Conservation (phyloP, 2,329 filamentous ascomycete species). For the Cladosporium velox region DNA sequence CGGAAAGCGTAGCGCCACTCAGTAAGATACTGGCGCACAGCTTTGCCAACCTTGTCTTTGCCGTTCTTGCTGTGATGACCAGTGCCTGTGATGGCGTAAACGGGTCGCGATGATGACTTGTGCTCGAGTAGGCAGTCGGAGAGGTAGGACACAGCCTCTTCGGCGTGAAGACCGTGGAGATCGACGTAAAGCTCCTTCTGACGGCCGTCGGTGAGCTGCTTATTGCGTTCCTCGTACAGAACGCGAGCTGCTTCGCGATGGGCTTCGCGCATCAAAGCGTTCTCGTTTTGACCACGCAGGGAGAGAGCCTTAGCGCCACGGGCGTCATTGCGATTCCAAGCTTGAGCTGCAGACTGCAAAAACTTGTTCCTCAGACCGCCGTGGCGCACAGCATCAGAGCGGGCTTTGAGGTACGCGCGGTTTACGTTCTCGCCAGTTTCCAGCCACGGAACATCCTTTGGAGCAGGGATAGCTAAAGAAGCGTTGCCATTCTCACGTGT, state of each 20-base stretch:
- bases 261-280: constrained; percentile 94
- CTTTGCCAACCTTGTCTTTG: constrained; percentile 97
- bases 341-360: constrained; percentile 92
- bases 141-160: constrained; percentile 93
- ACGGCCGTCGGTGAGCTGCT: constrained; percentile 55
- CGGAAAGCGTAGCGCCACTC: constrained; percentile 96
- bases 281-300: constrained; percentile 91
- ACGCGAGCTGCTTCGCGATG: constrained; percentile 90
- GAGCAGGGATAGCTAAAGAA: constrained; percentile 79
- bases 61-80: constrained; percentile 98
- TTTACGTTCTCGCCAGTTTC: constrained; percentile 91
- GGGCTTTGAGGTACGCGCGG: constrained; percentile 90
- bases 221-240: constrained; percentile 92
- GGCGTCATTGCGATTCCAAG: constrained; percentile 97
- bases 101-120: constrained; percentile 66
- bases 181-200: constrained; percentile 86
- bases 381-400: constrained; percentile 95
- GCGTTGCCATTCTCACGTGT: constrained; percentile 74
- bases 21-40: constrained; percentile 84
- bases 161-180: constrained; percentile 95
- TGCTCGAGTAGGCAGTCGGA: constrained; percentile 86
- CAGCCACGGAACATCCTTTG: constrained; percentile 93
- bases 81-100: constrained; percentile 96
- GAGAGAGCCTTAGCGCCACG: constrained; percentile 93
- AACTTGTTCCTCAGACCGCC: constrained; percentile 97